Percentiles rank a stretch among this genome's conserved stretches.
These are phyloP conservation scores for Trichoderma simmonsii DNA, from an alignment of 2,329 filamentous ascomycete genomes.

Conservation along the genomic window DNA sequence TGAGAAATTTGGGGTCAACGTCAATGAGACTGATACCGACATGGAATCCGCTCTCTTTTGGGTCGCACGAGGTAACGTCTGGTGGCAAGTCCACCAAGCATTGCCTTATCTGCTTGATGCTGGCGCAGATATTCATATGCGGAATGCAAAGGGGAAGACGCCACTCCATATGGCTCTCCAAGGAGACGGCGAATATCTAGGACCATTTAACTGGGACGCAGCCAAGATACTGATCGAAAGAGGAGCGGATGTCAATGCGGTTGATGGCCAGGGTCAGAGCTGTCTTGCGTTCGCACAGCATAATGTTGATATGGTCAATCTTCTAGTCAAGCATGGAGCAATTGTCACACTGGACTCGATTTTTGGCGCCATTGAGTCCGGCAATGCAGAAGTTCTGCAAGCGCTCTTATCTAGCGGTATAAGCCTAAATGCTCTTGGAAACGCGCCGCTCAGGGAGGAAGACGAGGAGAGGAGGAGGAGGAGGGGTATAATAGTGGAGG, in stretches of 20 bases:
- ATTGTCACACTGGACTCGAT: slow-evolving; percentile 17
- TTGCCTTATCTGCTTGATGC: slow-evolving; percentile 24
- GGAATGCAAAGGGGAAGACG: slow-evolving; percentile 17
- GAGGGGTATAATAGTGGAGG: not conserved
- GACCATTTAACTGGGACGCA: slow-evolving; percentile 20
- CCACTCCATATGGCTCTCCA: slow-evolving; percentile 23
- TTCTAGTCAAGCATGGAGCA: slow-evolving; percentile 22
- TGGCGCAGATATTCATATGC: slow-evolving; percentile 21
- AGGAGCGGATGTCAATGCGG: slow-evolving; percentile 25
- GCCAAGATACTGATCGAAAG: slow-evolving; percentile 22
- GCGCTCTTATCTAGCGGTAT: slow-evolving; percentile 20
- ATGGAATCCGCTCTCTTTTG: slow-evolving; percentile 20
- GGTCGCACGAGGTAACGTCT: slow-evolving; percentile 17
- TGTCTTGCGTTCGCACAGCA: slow-evolving; percentile 18
- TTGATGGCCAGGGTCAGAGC: slow-evolving; percentile 13
- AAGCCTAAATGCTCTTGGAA: slow-evolving; percentile 19
- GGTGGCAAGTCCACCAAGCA: slow-evolving; percentile 27
- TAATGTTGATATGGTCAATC: slow-evolving; percentile 14
- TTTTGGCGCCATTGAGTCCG: slow-evolving; percentile 21
- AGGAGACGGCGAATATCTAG: not conserved
- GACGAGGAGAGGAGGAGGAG: not conserved
- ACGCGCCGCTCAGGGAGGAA: not conserved
- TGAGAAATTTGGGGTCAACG: slow-evolving; percentile 31
- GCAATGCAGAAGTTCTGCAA: slow-evolving; percentile 7
- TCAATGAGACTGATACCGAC: slow-evolving; percentile 26